Conservation (phyloP, 1,284 basidiomycete species). For the Chalciporus sp. region DNA sequence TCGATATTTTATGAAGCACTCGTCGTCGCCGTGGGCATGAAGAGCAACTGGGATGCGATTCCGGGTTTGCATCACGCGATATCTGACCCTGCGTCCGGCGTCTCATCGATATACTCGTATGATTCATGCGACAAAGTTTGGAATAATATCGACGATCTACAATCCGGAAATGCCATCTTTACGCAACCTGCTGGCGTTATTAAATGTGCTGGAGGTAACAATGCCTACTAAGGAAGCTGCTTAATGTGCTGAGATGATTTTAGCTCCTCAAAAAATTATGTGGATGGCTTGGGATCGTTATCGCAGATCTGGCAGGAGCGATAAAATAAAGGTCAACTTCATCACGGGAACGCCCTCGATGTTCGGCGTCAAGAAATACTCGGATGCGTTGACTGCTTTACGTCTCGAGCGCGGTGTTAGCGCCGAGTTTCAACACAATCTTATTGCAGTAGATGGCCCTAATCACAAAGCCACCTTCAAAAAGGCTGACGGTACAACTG, state of each 20-base stretch:
- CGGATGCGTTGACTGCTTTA: constrained; percentile 80
- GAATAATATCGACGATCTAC: constrained; percentile 76
- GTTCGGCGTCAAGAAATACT: constrained; percentile 93
- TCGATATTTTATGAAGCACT: constrained; percentile 85
- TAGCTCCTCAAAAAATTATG: constrained; percentile 92
- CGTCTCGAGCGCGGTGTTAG: constrained; percentile 81
- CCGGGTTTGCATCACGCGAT: constrained; percentile 82
- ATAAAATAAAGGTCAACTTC: constrained; percentile 76
- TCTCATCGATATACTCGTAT: constrained; percentile 93
- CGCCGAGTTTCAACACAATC: constrained; percentile 83
- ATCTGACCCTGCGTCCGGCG: constrained; percentile 74
- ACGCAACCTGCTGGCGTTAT: constrained; percentile 95
- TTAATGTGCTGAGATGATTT: constrained; percentile 5
- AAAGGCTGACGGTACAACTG: constrained; percentile 63
- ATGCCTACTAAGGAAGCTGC: constrained; percentile 13
- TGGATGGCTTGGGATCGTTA: constrained; percentile 92
- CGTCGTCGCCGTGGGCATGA: constrained; percentile 87
- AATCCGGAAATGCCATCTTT: constrained; percentile 86
- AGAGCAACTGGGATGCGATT: constrained; percentile 83
- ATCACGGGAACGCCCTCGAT: constrained; percentile 93
- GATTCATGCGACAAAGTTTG: constrained; percentile 88
- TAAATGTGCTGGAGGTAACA: constrained; percentile 89
- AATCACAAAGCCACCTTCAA: constrained; percentile 86
- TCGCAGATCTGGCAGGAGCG: constrained; percentile 56
- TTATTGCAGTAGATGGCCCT: constrained; percentile 71